phyloP scores from a whole-genome alignment of 2,329 filamentous ascomycete genomes.

The Fusarium xylarioides region DNA sequence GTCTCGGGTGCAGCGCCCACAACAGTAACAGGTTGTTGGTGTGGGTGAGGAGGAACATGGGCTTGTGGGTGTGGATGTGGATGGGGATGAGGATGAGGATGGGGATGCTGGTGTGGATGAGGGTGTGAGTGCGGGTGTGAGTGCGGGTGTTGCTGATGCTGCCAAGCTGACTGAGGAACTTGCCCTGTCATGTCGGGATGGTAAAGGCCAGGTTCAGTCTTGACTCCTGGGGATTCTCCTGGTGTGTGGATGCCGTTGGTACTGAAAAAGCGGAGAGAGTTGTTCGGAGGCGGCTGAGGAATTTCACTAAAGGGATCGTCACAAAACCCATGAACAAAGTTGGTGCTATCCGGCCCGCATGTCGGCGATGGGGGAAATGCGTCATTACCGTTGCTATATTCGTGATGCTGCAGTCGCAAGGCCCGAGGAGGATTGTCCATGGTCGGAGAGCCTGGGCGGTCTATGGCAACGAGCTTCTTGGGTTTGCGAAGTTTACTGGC shows the following conservation, averaged over 20 bases:
- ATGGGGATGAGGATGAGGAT: neutral
- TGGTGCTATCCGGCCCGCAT: conserved; percentile 40
- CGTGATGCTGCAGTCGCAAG: conserved; percentile 45
- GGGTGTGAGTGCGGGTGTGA: conserved; percentile 24
- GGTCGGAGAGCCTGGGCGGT: conserved; percentile 46
- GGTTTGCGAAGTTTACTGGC: conserved; percentile 48
- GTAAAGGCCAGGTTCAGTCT: conserved; percentile 44
- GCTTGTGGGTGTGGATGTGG: neutral
- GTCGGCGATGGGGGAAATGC: conserved; percentile 41
- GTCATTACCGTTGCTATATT: conserved; percentile 36
- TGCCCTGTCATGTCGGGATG: conserved; percentile 35
- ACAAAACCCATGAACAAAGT: conserved; percentile 49
- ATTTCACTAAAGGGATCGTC: conserved; percentile 53
- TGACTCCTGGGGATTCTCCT: conserved; percentile 51
- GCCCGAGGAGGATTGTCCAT: conserved; percentile 47
- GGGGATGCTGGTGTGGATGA: neutral
- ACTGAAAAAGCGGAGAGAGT: conserved; percentile 45
- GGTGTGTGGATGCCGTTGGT: conserved; percentile 49
- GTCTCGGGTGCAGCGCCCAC: conserved; percentile 29
- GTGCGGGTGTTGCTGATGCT: conserved; percentile 39
- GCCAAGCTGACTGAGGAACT: conserved; percentile 28
- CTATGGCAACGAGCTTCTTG: conserved; percentile 39
- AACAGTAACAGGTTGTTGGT: conserved; percentile 31
- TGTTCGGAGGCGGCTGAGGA: conserved; percentile 37
- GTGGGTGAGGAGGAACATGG: conserved; percentile 6